Base-by-base conservation (phyloP, 768 basidiomycete genomes). In the Steccherinum ochraceum region DNA sequence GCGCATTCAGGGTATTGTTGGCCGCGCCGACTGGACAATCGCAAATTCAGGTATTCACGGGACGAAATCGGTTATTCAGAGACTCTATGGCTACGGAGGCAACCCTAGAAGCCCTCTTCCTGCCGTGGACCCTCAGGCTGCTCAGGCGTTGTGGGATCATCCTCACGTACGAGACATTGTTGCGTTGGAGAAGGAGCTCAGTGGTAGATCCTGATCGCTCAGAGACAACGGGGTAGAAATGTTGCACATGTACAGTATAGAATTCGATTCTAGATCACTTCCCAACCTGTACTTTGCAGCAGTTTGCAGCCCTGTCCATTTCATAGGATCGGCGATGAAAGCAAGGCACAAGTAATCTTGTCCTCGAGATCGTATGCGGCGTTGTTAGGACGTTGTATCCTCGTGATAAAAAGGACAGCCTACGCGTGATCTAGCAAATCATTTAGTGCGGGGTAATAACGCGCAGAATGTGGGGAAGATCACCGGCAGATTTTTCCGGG, bases 51-150 rank as follows among this genome's bases (percentile, higher is more conserved):
- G 83, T 2, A 83, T 95, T 54, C 69, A 85, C 4, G 92, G 93
- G 4, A 92, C 86, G n/a, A 95, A 95, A 67, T 84, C 72, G 61
- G 73, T 89, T 40, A 67, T 93, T 12, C 72, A 89, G 64, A 85
- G 77, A 61, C 63, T 87, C 18, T 76, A 85, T 56, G 91, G 90
- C 7, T 93, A 93, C 63, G 89, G 91, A 12, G 91, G 90, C 0
- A 60, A 68, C 21, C 84, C 90, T n/a, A 76, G 93, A 49, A 79
- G 76, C 60, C 93, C 93, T 12, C 76, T 95, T 45, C 76, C 80
- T 44, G 83, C 86, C 10, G 81, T 86, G 13, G 74, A 76, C 5
- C 58, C 72, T 44, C 74, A 64, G 42, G 79, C 69, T 26, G 86
- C 79, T 12, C 70, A 76, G 43, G 76, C 77, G 3, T 64, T 93